Conservation (phyloP, 495 filamentous ascomycete genomes). For the Penicillium salamii region DNA sequence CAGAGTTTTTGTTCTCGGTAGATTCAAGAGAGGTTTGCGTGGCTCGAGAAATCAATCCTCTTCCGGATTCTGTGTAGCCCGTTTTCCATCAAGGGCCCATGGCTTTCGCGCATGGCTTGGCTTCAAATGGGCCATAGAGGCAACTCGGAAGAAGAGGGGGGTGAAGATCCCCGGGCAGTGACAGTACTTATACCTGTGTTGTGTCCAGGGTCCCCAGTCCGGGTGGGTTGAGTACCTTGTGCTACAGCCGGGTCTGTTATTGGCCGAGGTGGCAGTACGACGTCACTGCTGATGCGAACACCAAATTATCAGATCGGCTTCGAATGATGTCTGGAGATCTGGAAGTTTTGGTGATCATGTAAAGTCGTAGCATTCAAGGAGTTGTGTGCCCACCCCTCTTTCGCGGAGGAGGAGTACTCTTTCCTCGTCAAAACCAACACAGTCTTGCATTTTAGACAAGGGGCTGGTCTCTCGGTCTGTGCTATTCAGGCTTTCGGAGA, state of each 20-base stretch:
- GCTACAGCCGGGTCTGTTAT: constrained; percentile 21
- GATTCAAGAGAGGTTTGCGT: too few relatives aligned
- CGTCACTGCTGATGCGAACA: not conserved
- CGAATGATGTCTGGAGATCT: too few relatives aligned
- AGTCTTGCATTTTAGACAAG: constrained; percentile 47
- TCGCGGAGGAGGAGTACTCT: constrained; percentile 84
- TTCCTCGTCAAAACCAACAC: constrained; percentile 92
- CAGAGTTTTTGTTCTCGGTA: too few relatives aligned
- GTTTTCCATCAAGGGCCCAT: too few relatives aligned
- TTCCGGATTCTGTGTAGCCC: too few relatives aligned
- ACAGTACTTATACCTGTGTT: constrained; percentile 8
- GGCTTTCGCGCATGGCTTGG: too few relatives aligned
- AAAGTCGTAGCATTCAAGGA: constrained; percentile 90
- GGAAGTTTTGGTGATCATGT: constrained; percentile 45
- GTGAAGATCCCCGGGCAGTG: not conserved
- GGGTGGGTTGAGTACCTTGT: constrained; percentile 26
- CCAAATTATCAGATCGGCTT: too few relatives aligned
- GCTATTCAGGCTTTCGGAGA: not conserved
- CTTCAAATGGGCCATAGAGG: too few relatives aligned
- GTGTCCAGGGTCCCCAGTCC: constrained; percentile 25
- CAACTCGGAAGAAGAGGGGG: too few relatives aligned
- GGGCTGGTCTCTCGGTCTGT: not conserved
- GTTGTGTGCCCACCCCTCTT: constrained; percentile 60
- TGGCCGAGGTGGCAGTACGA: constrained; percentile 2
- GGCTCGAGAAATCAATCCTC: too few relatives aligned